A percentile compares a stretch with the other conserved stretches of the same genome.
Conservation (phyloP, 2,329 filamentous ascomycete genomes). For the Paramyrothecium roridum region DNA sequence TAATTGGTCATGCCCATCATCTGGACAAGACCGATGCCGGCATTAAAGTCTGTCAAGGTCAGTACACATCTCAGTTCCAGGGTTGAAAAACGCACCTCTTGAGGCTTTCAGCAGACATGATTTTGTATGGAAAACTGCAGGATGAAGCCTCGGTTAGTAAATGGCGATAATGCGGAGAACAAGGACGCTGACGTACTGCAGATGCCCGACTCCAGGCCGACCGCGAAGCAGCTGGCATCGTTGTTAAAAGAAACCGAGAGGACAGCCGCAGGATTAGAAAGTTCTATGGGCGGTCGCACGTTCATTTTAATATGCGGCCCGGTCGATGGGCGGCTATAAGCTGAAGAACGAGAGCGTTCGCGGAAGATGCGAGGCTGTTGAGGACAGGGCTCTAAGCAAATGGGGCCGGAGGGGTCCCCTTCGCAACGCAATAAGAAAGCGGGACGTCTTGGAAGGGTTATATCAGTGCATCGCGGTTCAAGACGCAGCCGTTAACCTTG, state of each 20-base stretch:
- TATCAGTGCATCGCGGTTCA: neutral
- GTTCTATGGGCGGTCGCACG: constrained; percentile 81
- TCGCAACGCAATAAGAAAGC: neutral
- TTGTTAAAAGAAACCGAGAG: constrained; percentile 84
- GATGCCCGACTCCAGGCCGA: constrained; percentile 83
- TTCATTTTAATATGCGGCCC: constrained; percentile 61
- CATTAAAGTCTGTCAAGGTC: constrained; percentile 62
- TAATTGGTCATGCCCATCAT: constrained; percentile 89
- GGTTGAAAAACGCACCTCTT: constrained; percentile 29
- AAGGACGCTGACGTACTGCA: constrained; percentile 58
- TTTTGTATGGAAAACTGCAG: constrained; percentile 67
- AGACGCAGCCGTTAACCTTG: neutral
- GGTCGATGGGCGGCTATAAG: neutral
- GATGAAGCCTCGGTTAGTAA: constrained; percentile 8
- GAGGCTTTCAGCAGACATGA: constrained; percentile 65
- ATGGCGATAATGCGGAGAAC: constrained; percentile 2
- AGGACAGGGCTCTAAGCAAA: neutral
- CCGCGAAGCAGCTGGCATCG: constrained; percentile 80
- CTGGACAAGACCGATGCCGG: constrained; percentile 76
- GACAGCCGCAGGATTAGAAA: constrained; percentile 68
- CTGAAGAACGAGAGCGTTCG: neutral
- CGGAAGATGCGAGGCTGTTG: neutral
- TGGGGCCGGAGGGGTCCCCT: neutral
- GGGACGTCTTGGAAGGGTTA: neutral
- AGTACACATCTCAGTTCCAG: neutral